Evolutionary conservation across 441 rosid species (phyloP), one percentile per base, ranked within the genome.

Genomic region (Erodium moschatum): DNA sequence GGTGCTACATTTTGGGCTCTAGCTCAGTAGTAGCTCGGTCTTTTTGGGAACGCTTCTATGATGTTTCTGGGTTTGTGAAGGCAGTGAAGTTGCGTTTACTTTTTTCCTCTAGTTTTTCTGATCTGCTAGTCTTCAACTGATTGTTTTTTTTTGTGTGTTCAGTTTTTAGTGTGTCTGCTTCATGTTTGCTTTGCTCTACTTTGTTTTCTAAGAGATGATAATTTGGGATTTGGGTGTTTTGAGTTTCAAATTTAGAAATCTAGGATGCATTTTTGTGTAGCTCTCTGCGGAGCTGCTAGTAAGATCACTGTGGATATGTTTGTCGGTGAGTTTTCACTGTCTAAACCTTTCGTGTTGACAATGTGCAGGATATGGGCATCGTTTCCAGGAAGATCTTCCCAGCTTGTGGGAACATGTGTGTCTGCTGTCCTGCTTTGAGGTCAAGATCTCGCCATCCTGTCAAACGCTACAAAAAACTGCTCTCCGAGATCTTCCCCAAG

Each of bases 371-470:
- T 61, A 94, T 95, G 99, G 99, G 99, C 66, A 63, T 87, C 75
- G 84, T 95, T 77, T 95, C 99, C 38, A 83, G 97, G 85, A 90
- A 87, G 76, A 76, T 95, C 69, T 90, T 92, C 75, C 99, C 99
- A 61, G 97, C 98, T 27, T 95, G 99, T 68, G 99, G 81, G 85
- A 90, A 84, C 84, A 90, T 95, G 91, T 95, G 97, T 72, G 86
- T 95, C 5, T 95, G 99, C 75, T 95, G 97, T 81, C 99, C 99
- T 73, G 97, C 99, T 73, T 82, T 95, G 83, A 87, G 97, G 83
- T 85, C 99, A 20, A 88, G 97, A 85, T 95, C 99, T 77, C 87
- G 97, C 46, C 98, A 95, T 78, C 99, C 99, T 0, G 99, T 92
- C 15, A 92, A 95, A 81, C 91, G 99, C 65, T 95, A 95, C 82